A percentile compares a stretch with the other conserved stretches of the same genome.
These are phyloP conservation scores for Metarhizium sp. DNA, from an alignment of 2,329 filamentous ascomycete species.

Conservation along the genomic window DNA sequence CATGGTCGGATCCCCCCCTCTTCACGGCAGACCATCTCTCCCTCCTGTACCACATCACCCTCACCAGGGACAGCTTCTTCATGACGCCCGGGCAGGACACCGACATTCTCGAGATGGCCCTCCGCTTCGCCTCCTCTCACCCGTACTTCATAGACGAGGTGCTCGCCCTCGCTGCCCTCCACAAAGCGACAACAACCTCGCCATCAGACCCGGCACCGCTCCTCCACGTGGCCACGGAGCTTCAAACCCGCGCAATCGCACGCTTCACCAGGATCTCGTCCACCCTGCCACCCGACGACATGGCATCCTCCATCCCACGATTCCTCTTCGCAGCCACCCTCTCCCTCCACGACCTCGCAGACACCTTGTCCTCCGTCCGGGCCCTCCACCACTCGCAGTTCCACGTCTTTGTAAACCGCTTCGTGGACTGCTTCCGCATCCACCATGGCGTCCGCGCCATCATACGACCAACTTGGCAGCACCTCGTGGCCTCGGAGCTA, in stretches of 20 bases:
- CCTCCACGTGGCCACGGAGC: slow-evolving; percentile 29
- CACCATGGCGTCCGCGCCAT: slow-evolving; percentile 33
- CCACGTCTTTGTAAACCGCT: slow-evolving; percentile 28
- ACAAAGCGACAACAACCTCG: slow-evolving; percentile 15
- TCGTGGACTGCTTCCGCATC: slow-evolving; percentile 30
- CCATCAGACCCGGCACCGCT: slow-evolving; percentile 7
- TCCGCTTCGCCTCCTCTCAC: slow-evolving; percentile 20
- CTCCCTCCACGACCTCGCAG: slow-evolving; percentile 38
- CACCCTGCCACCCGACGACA: slow-evolving; percentile 14
- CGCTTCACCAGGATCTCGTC: slow-evolving; percentile 24
- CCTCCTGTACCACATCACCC: slow-evolving; percentile 28
- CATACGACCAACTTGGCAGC: slow-evolving; percentile 23
- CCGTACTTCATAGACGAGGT: slow-evolving; percentile 39
- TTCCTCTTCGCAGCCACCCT: slow-evolving; percentile 35
- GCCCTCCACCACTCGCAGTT: slow-evolving; percentile 18
- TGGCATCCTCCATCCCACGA: slow-evolving; percentile 22
- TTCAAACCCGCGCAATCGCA: slow-evolving; percentile 33
- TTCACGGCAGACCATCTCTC: slow-evolving; percentile 29
- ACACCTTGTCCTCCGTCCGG: slow-evolving; percentile 27
- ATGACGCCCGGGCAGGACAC: slow-evolving; percentile 12
- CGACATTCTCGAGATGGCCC: slow-evolving; percentile 20
- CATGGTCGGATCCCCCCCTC: background rate
- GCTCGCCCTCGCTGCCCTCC: slow-evolving; percentile 34
- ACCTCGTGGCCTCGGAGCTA: slow-evolving; percentile 26
- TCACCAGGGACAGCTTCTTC: slow-evolving; percentile 14